Base-by-base conservation (phyloP, 2,329 filamentous ascomycete genomes). In the Colletotrichum sansevieriae region DNA sequence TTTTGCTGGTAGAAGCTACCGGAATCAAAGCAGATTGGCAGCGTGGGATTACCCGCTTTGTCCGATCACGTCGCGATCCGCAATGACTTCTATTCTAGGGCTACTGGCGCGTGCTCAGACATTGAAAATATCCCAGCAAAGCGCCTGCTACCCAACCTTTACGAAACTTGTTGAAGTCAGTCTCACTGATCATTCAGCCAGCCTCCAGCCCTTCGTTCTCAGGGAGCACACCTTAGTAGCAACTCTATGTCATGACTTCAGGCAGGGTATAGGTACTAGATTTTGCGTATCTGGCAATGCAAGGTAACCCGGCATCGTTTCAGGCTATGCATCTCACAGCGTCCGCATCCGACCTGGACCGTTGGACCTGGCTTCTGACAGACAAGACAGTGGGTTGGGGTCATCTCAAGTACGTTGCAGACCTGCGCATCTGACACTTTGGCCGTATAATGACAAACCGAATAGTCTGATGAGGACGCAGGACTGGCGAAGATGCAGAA, bases 301-400 rank as follows among this genome's bases (percentile, higher is more conserved):
- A 47, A 59, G 52, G 54, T 39, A 68, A 33, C 54, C 22, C 22
- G 54, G 47, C 61, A 55, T 35, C 49, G 65, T 68, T 68, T 68
- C 65, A 65, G 61, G 61, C 54, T 54, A 65, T 65, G 65, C 47
- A 41, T 47, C n/a, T 63, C 33, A 49, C 49, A 44, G 65, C n/a
- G 25, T 54, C 61, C 61, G 46, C 44, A 47, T 64, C 61, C 54
- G 55, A 68, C 29, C 29, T 29, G 29, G 29, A 29, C 54, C 61
- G 61, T 58, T 59, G 62, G 54, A 43, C 18, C 46, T 29, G 59
- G 59, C 47, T 64, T 60, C 51, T 54, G 65, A 59, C 54, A 59
- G 46, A 47, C 37, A 64, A 39, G 12, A 64, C 35, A 64, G 39
- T 46, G 46, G 18, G 29, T 39, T 51, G 46, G 57, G 33, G 57